Conservation (phyloP, 352 stramenopile genomes). For the Aphanomyces invadans region DNA sequence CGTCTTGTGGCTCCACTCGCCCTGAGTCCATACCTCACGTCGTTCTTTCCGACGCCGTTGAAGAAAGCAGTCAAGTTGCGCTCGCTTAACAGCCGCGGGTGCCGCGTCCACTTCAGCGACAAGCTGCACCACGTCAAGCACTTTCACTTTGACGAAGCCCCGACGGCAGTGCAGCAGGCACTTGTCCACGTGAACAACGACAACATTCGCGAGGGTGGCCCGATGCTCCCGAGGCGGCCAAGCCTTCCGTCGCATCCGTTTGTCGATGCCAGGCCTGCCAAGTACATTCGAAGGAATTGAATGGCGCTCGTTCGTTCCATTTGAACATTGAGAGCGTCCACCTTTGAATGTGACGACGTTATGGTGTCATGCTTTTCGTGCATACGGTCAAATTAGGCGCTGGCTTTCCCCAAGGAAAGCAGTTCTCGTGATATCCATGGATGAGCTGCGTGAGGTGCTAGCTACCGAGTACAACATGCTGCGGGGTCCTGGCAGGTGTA, state of each 20-base stretch:
- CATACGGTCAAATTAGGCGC: too few species aligned
- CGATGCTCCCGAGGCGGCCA: neutral
- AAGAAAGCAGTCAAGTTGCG: constrained; percentile 8
- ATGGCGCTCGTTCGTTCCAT: neutral
- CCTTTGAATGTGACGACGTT: too few species aligned
- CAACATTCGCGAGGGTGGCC: constrained; percentile 3
- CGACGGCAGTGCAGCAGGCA: neutral
- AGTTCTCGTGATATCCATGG: too few species aligned
- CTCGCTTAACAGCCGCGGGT: neutral
- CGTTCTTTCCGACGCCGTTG: constrained; percentile 7
- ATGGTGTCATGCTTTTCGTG: too few species aligned
- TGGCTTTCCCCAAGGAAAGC: too few species aligned
- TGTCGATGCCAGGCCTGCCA: neutral
- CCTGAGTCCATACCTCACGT: constrained; percentile 5
- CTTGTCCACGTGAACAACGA: constrained; percentile 1
- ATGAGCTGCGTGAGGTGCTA: too few species aligned
- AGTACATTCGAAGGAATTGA: neutral
- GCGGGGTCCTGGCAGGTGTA: too few species aligned
- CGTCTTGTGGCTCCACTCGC: neutral
- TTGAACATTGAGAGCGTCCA: neutral
- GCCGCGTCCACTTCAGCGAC: constrained; percentile 11
- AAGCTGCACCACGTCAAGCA: constrained; percentile 17
- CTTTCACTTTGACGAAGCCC: constrained; percentile 3
- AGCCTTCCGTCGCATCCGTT: neutral
- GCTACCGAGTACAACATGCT: too few species aligned